Base-by-base conservation (phyloP, 176 grass and related monocot genomes). In the Poa pratensis region DNA sequence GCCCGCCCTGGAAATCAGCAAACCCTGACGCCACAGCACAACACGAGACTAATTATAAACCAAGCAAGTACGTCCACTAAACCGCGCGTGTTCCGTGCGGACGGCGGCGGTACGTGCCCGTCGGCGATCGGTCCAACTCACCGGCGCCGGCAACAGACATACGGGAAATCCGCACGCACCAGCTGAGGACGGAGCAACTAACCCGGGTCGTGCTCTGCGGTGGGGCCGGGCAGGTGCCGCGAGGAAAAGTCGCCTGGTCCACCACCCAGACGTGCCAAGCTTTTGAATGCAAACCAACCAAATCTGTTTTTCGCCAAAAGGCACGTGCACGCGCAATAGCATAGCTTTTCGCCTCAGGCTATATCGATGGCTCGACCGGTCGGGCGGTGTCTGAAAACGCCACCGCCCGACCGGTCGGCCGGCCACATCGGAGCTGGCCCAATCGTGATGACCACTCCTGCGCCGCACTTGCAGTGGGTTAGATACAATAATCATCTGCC, bases 391-490 rank as follows among this genome's bases (percentile, higher is more conserved):
- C 13, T 30, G 34, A 18, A 70, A 43, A 59, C 2, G 65, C 66
- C 13, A 16, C n/a, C n/a, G n/a, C n/a, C n/a, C n/a, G 72, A 18
- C 58, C 69, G 64, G 74, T 17, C 75, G 27, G 69, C 26, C 83
- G 45, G 64, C 82, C n/a, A n/a, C n/a, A n/a, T n/a, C n/a, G n/a
- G n/a, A n/a, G n/a, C n/a, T n/a, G n/a, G n/a, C n/a, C 76, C 75
- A 1, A 5, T 72, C 52, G 63, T 89, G 83, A 69, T 63, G 63
- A 48, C 83, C 78, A 35, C 75, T 48, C 62, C 19, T 49, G 42
- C 40, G 17, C 37, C 68, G 18, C 27, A 6, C 60, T 23, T 51
- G 61, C 57, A 24, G 14, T 42, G 49, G 77, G n/a, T 62, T 77
- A 69, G n/a, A 5, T 78, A 26, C 12, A 59, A 18, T 65, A 32